Evolutionary conservation across 805 yeast species (phyloP), one percentile per base, ranked within the genome.

Genomic region (Candida lessepsii): DNA sequence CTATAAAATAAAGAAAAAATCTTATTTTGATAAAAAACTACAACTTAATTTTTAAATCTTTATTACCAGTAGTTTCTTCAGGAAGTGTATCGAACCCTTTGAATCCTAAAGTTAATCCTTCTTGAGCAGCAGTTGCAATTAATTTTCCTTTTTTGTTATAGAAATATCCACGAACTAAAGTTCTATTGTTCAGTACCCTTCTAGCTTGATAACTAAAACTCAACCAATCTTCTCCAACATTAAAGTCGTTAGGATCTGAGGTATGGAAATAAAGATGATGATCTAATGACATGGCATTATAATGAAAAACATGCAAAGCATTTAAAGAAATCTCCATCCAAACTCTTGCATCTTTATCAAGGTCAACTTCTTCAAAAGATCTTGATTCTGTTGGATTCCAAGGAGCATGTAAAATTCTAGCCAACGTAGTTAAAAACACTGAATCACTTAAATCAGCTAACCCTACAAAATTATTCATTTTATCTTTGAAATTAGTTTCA

Each of bases 271-370:
- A 68, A 13, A 69, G 54, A 46, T 68, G 73, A 51, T 69, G 74
- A 48, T 68, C 73, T 20, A 69, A 49, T 4, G 71, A 65, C 73
- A 69, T 68, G 18, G 73, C 74, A 40, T 61, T 63, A 51, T 69
- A 69, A 46, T 69, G 74, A 47, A 58, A 65, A 9, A 68, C 35
- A 40, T 59, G 67, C 17, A 66, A 49, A n/a, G 61, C 57, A 39
- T 61, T 58, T 28, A 69, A 44, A 10, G 71, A 60, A 13, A 42
- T 36, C 10, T 53, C 46, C 50, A 69, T 49, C 32, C 63, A 41
- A 15, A 42, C 19, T n/a, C 56, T 44, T 1, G 72, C 71, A 40
- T 67, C 70, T 29, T 51, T 54, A 13, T 39, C 46, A 25, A 53
- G 52, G 46, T 69, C 72, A 28, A 51, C 65, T 15, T 58, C 66